phyloP scores from a whole-genome alignment of 2,329 filamentous ascomycete species.

The Bimuria novae-zelandiae region DNA sequence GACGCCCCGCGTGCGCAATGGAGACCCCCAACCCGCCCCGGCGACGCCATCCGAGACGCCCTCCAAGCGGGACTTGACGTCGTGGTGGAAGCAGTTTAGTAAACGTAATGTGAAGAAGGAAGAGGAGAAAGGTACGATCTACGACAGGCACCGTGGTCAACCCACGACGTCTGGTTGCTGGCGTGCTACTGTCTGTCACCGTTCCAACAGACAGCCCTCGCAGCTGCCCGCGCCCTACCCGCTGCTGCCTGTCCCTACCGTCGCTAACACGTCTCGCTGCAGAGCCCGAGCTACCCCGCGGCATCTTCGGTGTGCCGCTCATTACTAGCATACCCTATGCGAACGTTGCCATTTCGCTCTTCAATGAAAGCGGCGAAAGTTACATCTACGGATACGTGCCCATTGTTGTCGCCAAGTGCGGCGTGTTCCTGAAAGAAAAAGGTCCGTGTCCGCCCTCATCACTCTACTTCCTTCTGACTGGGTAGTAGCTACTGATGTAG shows the following conservation, averaged over 20 bases:
- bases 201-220: conserved; percentile 11
- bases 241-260: conserved; percentile 18
- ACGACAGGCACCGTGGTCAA: background rate
- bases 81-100: conserved; percentile 96
- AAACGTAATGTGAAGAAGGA: conserved; percentile 65
- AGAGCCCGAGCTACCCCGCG: conserved; percentile 59
- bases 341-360: conserved; percentile 95
- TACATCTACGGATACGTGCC: conserved; percentile 99
- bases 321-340: conserved; percentile 95
- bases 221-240: conserved; percentile 22
- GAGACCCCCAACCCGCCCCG: conserved; percentile 49
- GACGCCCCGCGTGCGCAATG: conserved; percentile 50
- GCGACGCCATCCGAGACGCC: conserved; percentile 65
- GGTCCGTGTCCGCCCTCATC: conserved; percentile 58
- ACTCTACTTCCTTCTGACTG: conserved; percentile 23
- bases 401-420: conserved; percentile 97
- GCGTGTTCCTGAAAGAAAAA: conserved; percentile 96
- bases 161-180: conserved; percentile 9
- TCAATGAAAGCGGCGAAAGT: conserved; percentile 88
- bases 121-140: conserved; percentile 63
- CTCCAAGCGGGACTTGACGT: conserved; percentile 85
- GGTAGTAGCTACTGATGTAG: conserved; percentile 79
- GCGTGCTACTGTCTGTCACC: conserved; percentile 2
- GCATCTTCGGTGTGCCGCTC: conserved; percentile 93
- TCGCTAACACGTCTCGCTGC: conserved; percentile 26